Evolutionary conservation across 768 basidiomycete species (phyloP), one percentile per base, ranked within the genome.

Genomic region (Termitomyces sp.): DNA sequence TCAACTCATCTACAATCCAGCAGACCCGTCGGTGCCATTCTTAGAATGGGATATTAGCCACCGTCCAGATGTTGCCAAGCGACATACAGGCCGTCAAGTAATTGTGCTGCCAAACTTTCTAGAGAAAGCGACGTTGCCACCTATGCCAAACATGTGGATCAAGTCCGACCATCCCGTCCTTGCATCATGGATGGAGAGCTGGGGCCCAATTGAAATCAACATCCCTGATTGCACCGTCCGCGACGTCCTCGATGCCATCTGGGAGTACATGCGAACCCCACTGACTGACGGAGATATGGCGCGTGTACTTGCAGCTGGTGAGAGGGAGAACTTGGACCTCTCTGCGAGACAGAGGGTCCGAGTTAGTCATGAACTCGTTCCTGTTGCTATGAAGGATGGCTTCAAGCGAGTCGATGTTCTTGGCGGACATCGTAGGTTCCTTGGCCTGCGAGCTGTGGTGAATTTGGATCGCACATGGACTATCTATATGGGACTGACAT

Each of bases 151-250:
- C 36, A 65, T 77, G 31, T 75, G 70, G 67, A 72, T 81, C n/a
- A 61, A 67, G 22, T 72, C 76, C 18, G 76, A 77, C 39, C 71
- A 74, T 65, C 67, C 69, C 15, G 44, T 72, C 34, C 72, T 79
- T n/a, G 66, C 68, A 15, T 69, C 65, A 47, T 79, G 76, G 77
- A 77, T 79, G 70, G 60, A 67, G n/a, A 59, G 58, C 22, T 78
- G 87, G 86, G 81, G 82, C 2, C 79, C 80, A 0, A 76, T 86
- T 58, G 59, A 75, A 41, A 64, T 85, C 51, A 65, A 76, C 11
- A 72, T 69, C 11, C 60, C 62, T 12, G 60, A 66, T 13, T 70
- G 81, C 30, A 79, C 77, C 11, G 65, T 84, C 15, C 58, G 68
- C 49, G 80, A 83, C 61, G 50, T 85, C 61, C 69, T 86, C 24